These are phyloP conservation scores for Coffea eugenioides DNA, from an alignment of 257 asterid genomes.

Conservation along the genomic window DNA sequence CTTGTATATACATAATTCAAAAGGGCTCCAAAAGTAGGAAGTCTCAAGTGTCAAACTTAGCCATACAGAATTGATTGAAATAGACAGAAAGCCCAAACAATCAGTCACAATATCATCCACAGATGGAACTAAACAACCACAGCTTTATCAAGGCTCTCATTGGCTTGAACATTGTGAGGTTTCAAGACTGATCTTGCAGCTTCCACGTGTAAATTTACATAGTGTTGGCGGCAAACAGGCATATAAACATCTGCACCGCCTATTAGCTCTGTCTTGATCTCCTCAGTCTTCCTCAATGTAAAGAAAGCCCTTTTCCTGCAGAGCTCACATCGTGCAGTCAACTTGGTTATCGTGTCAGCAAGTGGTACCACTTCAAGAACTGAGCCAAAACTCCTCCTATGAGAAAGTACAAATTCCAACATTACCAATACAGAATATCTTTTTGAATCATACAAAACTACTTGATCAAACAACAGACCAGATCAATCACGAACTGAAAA, in stretches of 20 bases:
- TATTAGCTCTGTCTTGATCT: constrained; percentile 59
- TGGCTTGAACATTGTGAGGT: neutral
- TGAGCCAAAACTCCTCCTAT: constrained; percentile 56
- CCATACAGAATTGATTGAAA: neutral
- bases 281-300: constrained; percentile 66
- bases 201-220: constrained; percentile 30
- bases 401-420: neutral
- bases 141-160: neutral
- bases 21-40: neutral
- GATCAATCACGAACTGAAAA: neutral
- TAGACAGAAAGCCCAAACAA: neutral
- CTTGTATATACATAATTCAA: neutral
- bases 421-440: neutral
- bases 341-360: constrained; percentile 74
- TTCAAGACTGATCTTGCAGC: constrained; percentile 18
- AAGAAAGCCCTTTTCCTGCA: constrained; percentile 70
- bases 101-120: neutral
- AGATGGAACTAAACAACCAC: constrained; percentile 1
- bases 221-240: constrained; percentile 92
- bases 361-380: constrained; percentile 71
- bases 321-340: constrained; percentile 74
- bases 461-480: too few species aligned
- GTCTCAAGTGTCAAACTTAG: neutral
- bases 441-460: neutral
- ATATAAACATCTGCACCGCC: constrained; percentile 85